Conservation (phyloP, 176 grass and related monocot species). For the Avena sativa region DNA sequence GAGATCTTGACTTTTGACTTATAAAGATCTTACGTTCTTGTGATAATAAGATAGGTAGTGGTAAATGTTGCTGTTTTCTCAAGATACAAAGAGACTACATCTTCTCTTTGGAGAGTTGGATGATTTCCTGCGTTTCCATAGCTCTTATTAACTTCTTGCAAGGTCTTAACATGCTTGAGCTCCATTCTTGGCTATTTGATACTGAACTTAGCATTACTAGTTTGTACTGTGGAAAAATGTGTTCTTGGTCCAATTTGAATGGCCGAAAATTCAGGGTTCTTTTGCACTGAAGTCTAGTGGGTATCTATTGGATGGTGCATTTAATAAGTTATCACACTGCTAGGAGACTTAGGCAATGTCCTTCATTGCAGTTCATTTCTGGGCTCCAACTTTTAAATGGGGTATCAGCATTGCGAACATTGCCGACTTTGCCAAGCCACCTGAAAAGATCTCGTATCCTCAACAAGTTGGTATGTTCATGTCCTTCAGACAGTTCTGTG, state of each 20-base stretch:
- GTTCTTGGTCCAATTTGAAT: neutral
- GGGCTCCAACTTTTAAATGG: conserved; percentile 97
- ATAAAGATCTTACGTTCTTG: neutral
- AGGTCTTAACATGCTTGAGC: conserved; percentile 4
- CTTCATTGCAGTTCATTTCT: conserved; percentile 79
- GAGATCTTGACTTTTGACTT: neutral
- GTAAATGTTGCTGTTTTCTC: neutral
- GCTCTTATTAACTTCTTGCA: neutral
- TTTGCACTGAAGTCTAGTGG: conserved; percentile 9
- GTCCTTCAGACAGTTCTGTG: neutral
- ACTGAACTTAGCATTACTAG: neutral
- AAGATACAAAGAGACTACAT: neutral
- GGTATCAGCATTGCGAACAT: conserved; percentile 93
- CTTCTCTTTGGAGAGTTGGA: conserved; percentile 4
- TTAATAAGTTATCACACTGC: neutral
- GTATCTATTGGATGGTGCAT: conserved; percentile 3
- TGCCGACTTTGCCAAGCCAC: conserved; percentile 88
- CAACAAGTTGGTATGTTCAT: conserved; percentile 80
- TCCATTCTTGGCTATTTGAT: neutral
- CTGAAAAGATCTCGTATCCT: conserved; percentile 91
- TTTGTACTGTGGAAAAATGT: conserved; percentile 2
- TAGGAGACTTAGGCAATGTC: neutral
- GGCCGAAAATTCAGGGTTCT: neutral
- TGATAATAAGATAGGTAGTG: conserved; percentile 7
- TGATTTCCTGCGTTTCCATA: neutral